Base-by-base conservation (phyloP, 2,329 filamentous ascomycete species). In the Berkeleyomyces rouxiae region DNA sequence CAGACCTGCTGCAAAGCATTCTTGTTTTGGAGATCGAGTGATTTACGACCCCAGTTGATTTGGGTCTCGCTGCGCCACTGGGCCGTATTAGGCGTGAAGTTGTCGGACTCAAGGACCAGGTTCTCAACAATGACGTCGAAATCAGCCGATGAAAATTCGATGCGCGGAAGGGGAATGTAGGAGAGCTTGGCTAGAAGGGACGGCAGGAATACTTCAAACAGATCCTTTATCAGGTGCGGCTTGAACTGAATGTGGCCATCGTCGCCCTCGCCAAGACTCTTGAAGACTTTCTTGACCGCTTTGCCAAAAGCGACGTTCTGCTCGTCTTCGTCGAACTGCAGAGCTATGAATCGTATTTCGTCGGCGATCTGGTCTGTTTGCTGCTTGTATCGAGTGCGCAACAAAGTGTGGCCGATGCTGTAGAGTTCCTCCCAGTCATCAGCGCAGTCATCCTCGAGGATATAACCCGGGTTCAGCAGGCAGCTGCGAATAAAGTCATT, bases 71-170 rank as follows among this genome's bases (percentile, higher is more conserved):
- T 93, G 64, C 85, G 82, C 66, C 97, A 80, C 73, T 99, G 92
- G 46, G 95, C 74, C 4, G 92, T 80, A 69, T 99, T 99, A 66
- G 93, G 93, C 75, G 91, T 90, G 68, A 99, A 84, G 75, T 99
- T 99, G 78, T 97, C 91, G 67, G 89, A 91, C 76, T 99, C 93
- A 61, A 99, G 82, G 55, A 96, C 87, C 9, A 99, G 78, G 73
- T 99, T 99, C 77, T 99, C 93, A 53, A 99, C 82, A 58, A 97
- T 82, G 58, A 86, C 86, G 73, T 99, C 93, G 60, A 95, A 79
- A 78, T 86, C 83, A 2, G 82, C 79, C 68, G 97, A 93, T 1
- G 84, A 86, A 70, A 90, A 93, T 76, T 99, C 93, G 65, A 99
- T 96, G 63, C 93, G 87, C 31, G 93, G 93, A 59, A 99, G 83